These are phyloP conservation scores for Vigna radiata DNA, from an alignment of 306 rosid species.

Conservation along the genomic window DNA sequence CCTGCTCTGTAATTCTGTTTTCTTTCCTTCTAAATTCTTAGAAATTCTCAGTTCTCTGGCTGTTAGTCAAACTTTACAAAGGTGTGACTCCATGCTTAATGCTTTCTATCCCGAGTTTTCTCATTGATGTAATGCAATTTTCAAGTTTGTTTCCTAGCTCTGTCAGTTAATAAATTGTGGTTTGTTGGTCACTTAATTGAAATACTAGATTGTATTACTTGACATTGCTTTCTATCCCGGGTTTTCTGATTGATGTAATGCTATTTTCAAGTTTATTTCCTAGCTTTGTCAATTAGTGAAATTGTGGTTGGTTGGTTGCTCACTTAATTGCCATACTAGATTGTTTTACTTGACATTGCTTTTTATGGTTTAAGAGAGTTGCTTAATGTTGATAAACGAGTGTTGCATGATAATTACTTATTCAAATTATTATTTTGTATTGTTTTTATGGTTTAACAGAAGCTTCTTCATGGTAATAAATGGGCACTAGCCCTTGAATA, in stretches of 20 bases:
- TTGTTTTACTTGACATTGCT: constrained; percentile 9
- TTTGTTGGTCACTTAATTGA: neutral
- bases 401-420: constrained; percentile 35
- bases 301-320: constrained; percentile 3
- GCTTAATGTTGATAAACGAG: constrained; percentile 62
- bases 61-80: constrained; percentile 25
- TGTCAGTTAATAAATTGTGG: neutral
- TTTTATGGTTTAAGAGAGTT: constrained; percentile 54
- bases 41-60: neutral
- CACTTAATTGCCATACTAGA: neutral
- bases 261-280: constrained; percentile 22
- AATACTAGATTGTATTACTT: constrained; percentile 1
- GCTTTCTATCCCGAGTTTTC: constrained; percentile 20
- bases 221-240: constrained; percentile 20
- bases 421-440: constrained; percentile 13
- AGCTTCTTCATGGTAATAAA: constrained; percentile 65
- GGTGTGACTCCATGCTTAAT: constrained; percentile 18
- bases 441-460: constrained; percentile 58
- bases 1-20: neutral
- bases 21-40: constrained; percentile 4
- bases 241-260: constrained; percentile 14
- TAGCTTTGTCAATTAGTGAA: constrained; percentile 6
- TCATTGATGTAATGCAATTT: constrained; percentile 21
- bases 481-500: constrained; percentile 86
- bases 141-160: constrained; percentile 23